phyloP scores from a whole-genome alignment of 768 basidiomycete species.

The Trametes coccinea region DNA sequence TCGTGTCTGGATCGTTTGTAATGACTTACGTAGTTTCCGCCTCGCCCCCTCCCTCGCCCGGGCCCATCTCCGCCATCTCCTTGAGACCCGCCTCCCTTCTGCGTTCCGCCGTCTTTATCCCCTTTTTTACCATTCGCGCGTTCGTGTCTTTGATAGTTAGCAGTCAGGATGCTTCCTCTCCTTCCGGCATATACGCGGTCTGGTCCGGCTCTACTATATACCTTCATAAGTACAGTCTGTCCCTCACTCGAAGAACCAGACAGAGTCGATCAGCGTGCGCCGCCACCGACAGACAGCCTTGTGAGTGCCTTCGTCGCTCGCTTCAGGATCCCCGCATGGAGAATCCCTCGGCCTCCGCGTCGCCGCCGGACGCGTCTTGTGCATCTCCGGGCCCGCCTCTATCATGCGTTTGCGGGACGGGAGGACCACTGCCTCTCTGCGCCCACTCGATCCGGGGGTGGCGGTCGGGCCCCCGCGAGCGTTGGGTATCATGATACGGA shows the following conservation, averaged over 20 bases:
- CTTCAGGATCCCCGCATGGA: too few species aligned
- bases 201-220: conserved; percentile 9
- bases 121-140: neutral
- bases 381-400: too few species aligned
- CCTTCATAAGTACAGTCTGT: conserved; percentile 13
- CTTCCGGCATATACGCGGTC: conserved; percentile 13
- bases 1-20: conserved; percentile 23
- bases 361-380: too few species aligned
- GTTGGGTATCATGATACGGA: too few species aligned
- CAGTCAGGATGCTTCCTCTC: conserved; percentile 17
- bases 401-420: too few species aligned
- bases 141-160: conserved; percentile 2
- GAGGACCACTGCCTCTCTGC: too few species aligned
- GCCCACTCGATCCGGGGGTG: too few species aligned
- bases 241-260: neutral
- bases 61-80: neutral
- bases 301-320: too few species aligned
- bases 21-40: conserved; percentile 6
- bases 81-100: neutral
- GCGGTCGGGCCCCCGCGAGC: too few species aligned
- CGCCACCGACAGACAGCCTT: neutral
- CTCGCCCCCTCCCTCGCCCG: neutral
- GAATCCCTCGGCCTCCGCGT: too few species aligned
- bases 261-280: neutral
- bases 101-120: conserved; percentile 10